Evolutionary conservation across 345 rosid genomes (phyloP), one percentile per base, ranked within the genome.

Genomic region (Noccaea bulbosa): DNA sequence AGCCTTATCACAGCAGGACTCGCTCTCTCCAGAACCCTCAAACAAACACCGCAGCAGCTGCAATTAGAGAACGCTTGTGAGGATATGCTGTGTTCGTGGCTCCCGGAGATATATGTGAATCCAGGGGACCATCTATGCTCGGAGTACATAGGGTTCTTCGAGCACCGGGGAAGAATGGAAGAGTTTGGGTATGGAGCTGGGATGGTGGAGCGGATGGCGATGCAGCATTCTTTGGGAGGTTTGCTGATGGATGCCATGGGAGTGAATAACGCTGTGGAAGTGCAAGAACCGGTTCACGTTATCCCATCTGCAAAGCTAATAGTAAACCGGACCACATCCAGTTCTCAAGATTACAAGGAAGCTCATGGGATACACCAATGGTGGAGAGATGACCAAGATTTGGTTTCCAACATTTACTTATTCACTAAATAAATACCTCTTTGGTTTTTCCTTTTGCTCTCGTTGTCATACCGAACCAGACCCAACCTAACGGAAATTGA

Each of bases 281-380:
- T 70, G 14, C 77, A 89, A 22, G 96, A 89, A 35, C 89, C 96
- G 3, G 50, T 87, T 40, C 98, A 94, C 54, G 85, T 91, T 4
- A 80, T 91, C 57, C 97, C 99, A 11, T 94, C 98, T 0, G 99
- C 97, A 43, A 81, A 80, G 71, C 76, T 94, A 51, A 78, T 74
- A 0, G 63, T 84, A 11, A 94, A 89, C 75, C 35, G 67, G 52
- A 76, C 80, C 12, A 33, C 35, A 7, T 0, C 35, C 2, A 85
- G 83, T 33, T 49, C 77, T 0, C 57, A 30, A 16, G 84, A 85
- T 79, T 90, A 88, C 57, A 89, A 77, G 70, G 79, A 81, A 51
- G 98, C 98, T 1, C 99, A 94, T 71, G 95, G 96, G 30, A 78
- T 94, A 64, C 97, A 87, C 76, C 99, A 94, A 56, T 94, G 98